Evolutionary conservation across 768 basidiomycete species (phyloP), one percentile per base, ranked within the genome.

Genomic region (Pleurotus pulmonarius): DNA sequence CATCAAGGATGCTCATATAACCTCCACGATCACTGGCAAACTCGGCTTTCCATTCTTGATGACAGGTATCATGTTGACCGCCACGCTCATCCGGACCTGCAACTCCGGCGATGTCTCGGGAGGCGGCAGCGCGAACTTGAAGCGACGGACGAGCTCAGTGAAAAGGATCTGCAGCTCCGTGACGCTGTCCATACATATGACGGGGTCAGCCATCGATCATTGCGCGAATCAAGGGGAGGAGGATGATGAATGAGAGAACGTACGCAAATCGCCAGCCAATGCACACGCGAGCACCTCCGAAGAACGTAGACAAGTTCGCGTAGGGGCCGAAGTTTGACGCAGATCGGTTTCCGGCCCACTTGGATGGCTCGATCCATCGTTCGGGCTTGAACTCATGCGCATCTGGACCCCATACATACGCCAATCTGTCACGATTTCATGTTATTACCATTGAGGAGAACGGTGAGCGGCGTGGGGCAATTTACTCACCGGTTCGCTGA

Each of bases 221-320:
- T 11, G 11, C 7, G 29, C 29, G 29, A 9, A n/a, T 16, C 13
- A 6, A 26, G 3, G 9, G 12, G 22, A 11, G 22, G 16, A 25
- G 34, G 18, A 22, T n/a, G 15, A 29, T 16, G 5, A 37, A 20
- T 11, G 56, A 8, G 29, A 51, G 24, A 6, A 46, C 40, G 15
- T 57, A 63, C 59, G 62, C 60, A 29, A 60, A 59, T 12, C 60
- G 54, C 62, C 62, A 63, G 11, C 61, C 26, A 24, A 54, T 54
- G 16, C 47, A 44, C 12, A 43, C 48, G 11, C 56, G 25, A 3
- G 52, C 38, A 7, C 52, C 52, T 8, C 52, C 52, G 24, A 54
- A 44, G 40, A 54, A 54, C 22, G 52, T 44, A 15, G 38, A 26
- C 52, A 54, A 44, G 39, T 40, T 54, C 18, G 39, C 52, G 25